Percentiles rank a stretch among this genome's conserved stretches.
These are phyloP conservation scores for Wickerhamomyces kurtzmanii DNA, from an alignment of 805 yeast species.

Conservation along the genomic window DNA sequence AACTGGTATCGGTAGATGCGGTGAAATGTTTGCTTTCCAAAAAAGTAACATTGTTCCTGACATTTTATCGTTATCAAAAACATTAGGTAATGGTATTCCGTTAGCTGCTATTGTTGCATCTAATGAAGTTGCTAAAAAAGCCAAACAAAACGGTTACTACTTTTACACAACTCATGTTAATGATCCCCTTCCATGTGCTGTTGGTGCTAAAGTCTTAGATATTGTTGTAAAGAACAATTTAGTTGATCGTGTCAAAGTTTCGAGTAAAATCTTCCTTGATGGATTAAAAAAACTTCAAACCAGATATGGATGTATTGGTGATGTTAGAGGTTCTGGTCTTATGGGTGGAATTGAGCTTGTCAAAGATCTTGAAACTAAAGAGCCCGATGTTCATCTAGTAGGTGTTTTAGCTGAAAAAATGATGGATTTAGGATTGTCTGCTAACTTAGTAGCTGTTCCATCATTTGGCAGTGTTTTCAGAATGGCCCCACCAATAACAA, in stretches of 20 bases:
- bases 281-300: slow-evolving; percentile 8
- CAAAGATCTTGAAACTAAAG: slow-evolving; percentile 9
- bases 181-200: slow-evolving; percentile 20
- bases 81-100: slow-evolving; percentile 23
- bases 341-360: slow-evolving; percentile 13
- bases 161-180: slow-evolving; percentile 21
- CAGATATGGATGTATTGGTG: slow-evolving; percentile 9
- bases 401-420: slow-evolving; percentile 7
- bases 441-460: slow-evolving; percentile 17
- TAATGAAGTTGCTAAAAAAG: slow-evolving; percentile 12
- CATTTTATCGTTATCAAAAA: slow-evolving; percentile 20
- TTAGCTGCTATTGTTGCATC: slow-evolving; percentile 20
- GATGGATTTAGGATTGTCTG: slow-evolving; percentile 15
- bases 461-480: slow-evolving; percentile 13
- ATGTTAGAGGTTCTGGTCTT: slow-evolving; percentile 15
- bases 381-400: slow-evolving; percentile 7
- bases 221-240: slow-evolving; percentile 18
- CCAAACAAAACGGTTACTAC: slow-evolving; percentile 12
- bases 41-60: slow-evolving; percentile 21
- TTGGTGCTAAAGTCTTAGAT: slow-evolving; percentile 19
- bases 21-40: slow-evolving; percentile 32
- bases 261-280: slow-evolving; percentile 17
- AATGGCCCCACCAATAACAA: slow-evolving; percentile 19
- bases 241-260: slow-evolving; percentile 13
- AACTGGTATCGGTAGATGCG: slow-evolving; percentile 45